Conservation (phyloP, 2,329 filamentous ascomycete genomes). For the Didymella glomerata region DNA sequence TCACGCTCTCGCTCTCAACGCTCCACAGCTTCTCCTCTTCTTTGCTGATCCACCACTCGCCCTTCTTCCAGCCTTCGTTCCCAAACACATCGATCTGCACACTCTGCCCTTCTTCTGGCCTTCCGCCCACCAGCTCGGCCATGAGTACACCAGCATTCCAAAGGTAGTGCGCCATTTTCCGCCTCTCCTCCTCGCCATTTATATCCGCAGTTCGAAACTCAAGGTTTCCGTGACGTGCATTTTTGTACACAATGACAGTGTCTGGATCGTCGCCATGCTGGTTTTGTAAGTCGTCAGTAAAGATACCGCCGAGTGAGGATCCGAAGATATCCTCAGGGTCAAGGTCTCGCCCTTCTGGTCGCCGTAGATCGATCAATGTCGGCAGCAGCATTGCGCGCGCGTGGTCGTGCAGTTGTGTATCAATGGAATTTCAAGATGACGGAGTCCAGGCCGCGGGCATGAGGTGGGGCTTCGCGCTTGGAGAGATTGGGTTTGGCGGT, state of each 20-base stretch:
- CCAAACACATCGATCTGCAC: conserved; percentile 31
- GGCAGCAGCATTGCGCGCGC: conserved; percentile 37
- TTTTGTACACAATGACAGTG: conserved; percentile 67
- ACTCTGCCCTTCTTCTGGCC: conserved; percentile 21
- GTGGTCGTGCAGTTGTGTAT: not conserved
- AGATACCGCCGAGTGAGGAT: conserved; percentile 68
- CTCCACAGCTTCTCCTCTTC: conserved; percentile 52
- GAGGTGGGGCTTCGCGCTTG: conserved; percentile 7
- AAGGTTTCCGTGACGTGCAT: conserved; percentile 44
- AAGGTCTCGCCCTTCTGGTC: conserved; percentile 38
- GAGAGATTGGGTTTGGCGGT: not conserved
- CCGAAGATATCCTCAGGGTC: conserved; percentile 68
- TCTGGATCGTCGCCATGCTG: conserved; percentile 69
- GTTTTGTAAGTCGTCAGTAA: conserved; percentile 72
- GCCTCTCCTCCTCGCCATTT: conserved; percentile 62
- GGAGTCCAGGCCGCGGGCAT: conserved; percentile 2
- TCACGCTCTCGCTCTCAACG: conserved; percentile 61
- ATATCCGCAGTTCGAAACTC: conserved; percentile 56
- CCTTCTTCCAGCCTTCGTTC: conserved; percentile 30
- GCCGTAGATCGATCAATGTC: conserved; percentile 41
- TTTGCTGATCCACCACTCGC: conserved; percentile 45
- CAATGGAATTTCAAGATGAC: not conserved
- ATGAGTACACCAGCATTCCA: conserved; percentile 70
- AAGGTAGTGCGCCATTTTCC: conserved; percentile 74
- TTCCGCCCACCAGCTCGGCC: conserved; percentile 55